A percentile compares a stretch with the other conserved stretches of the same genome.
Evolutionary conservation across 1,284 basidiomycete species (phyloP).

Genomic region (Heterobasidion occidentale): DNA sequence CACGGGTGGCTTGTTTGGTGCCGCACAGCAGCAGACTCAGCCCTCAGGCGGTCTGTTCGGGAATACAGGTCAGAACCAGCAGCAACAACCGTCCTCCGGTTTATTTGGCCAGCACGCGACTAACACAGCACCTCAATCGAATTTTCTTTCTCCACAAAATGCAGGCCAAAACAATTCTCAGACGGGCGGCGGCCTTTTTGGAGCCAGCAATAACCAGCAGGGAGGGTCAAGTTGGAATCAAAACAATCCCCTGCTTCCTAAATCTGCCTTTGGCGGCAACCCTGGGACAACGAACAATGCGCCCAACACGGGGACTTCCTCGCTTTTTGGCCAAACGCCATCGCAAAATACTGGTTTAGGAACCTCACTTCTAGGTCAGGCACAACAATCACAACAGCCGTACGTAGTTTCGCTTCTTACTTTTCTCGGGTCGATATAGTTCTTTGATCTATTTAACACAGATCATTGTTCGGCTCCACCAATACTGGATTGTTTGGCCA

Average conservation of each 20-base stretch:
- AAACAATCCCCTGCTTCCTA: constrained; percentile 9
- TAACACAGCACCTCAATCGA: background rate
- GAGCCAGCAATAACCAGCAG: constrained; percentile 7
- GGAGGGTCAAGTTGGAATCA: constrained; percentile 5
- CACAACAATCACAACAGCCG: constrained; percentile 1
- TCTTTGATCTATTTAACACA: background rate
- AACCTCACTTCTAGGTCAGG: constrained; percentile 7
- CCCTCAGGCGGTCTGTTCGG: constrained; percentile 12
- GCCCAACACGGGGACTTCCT: constrained; percentile 2
- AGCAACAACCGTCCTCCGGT: constrained; percentile 11
- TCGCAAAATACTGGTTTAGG: constrained; percentile 5
- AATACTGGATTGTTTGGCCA: background rate
- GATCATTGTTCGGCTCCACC: background rate
- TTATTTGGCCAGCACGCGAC: constrained; percentile 24
- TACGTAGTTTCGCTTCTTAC: background rate
- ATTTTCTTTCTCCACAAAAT: constrained; percentile 2
- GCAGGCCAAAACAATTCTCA: constrained; percentile 7
- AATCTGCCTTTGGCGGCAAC: constrained; percentile 6
- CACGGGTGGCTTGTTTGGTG: constrained; percentile 25
- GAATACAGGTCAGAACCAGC: constrained; percentile 14
- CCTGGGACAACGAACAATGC: background rate
- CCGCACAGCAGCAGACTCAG: constrained; percentile 18
- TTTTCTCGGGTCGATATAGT: background rate
- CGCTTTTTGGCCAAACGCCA: constrained; percentile 11
- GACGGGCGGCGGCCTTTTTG: constrained; percentile 13